Evolutionary conservation across 495 filamentous ascomycete genomes (phyloP).

Genomic region (Darksidea phi): DNA sequence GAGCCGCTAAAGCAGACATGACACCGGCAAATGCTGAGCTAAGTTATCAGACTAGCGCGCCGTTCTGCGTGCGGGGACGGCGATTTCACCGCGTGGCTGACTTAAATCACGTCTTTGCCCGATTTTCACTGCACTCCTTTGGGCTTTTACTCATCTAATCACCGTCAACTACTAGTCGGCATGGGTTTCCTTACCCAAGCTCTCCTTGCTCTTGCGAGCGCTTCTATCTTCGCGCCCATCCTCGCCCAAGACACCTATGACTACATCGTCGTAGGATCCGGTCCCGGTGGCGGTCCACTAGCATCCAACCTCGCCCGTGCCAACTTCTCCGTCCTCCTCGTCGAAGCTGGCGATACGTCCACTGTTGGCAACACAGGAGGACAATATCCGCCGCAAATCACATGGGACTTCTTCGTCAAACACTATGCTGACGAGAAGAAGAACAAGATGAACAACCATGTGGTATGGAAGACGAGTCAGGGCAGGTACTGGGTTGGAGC

Average conservation of each 20-base stretch:
- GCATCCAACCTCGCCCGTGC: slow-evolving; percentile 33
- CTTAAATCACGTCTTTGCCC: too few relatives aligned
- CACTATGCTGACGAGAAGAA: slow-evolving; percentile 34
- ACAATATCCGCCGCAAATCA: slow-evolving; percentile 22
- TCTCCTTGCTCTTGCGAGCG: neutral
- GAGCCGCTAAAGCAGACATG: too few relatives aligned
- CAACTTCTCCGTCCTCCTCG: slow-evolving; percentile 32
- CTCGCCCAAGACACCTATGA: slow-evolving; percentile 29
- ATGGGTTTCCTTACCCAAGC: neutral
- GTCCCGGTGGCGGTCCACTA: slow-evolving; percentile 34
- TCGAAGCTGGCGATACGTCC: slow-evolving; percentile 35
- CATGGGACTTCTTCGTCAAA: slow-evolving; percentile 39
- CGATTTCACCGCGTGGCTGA: too few relatives aligned
- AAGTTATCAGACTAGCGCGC: too few relatives aligned
- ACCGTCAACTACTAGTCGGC: too few relatives aligned
- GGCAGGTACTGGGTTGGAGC: slow-evolving; percentile 35
- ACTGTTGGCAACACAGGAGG: slow-evolving; percentile 22
- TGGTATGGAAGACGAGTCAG: slow-evolving; percentile 35
- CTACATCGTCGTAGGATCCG: slow-evolving; percentile 38
- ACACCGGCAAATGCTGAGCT: too few relatives aligned
- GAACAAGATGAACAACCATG: slow-evolving; percentile 41
- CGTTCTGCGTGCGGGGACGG: too few relatives aligned
- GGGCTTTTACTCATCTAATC: too few relatives aligned
- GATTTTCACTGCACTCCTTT: too few relatives aligned
- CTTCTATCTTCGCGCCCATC: neutral